Evolutionary conservation across 1,139 yeast species (phyloP).

Genomic region (Kodamaea arcana): DNA sequence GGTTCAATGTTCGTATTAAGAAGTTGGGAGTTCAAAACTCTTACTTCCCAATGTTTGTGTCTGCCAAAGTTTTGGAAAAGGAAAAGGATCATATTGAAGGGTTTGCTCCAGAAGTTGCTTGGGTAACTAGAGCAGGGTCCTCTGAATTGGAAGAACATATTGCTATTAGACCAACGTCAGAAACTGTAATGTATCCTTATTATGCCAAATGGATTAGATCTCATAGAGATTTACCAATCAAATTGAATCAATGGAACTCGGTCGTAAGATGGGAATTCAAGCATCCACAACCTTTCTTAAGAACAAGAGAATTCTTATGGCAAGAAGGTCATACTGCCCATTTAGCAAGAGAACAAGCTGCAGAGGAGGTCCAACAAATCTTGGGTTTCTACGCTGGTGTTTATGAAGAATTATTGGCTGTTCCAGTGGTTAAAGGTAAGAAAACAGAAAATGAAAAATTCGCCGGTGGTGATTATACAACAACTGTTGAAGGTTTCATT

Average conservation of each 20-base stretch:
- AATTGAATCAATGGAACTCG: slow-evolving; percentile 98
- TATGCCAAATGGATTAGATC: slow-evolving; percentile 99
- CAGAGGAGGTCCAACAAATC: slow-evolving; percentile 78
- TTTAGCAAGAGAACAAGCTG: slow-evolving; percentile 75
- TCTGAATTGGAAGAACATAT: slow-evolving; percentile 96
- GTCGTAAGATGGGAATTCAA: slow-evolving; percentile 99
- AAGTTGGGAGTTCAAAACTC: slow-evolving; percentile 89
- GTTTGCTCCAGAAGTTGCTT: slow-evolving; percentile 99
- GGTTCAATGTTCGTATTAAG: slow-evolving; percentile 79
- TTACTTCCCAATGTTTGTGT: slow-evolving; percentile 98
- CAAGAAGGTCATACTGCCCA: slow-evolving; percentile 99
- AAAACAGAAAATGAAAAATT: slow-evolving; percentile 98
- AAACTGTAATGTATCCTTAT: slow-evolving; percentile 99
- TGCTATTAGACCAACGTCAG: slow-evolving; percentile 98
- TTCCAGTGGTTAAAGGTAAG: slow-evolving; percentile 92
- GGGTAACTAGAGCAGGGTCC: slow-evolving; percentile 96
- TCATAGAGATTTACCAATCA: slow-evolving; percentile 94
- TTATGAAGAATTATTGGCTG: slow-evolving; percentile 90
- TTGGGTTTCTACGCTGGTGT: slow-evolving; percentile 81
- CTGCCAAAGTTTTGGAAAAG: slow-evolving; percentile 85
- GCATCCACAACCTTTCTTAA: slow-evolving; percentile 98
- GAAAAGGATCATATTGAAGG: slow-evolving; percentile 99
- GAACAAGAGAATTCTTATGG: slow-evolving; percentile 99
- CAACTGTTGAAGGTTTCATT: slow-evolving; percentile 94
- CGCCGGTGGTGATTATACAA: slow-evolving; percentile 96